phyloP scores from a whole-genome alignment of 2,329 filamentous ascomycete genomes.

The Onygenales sp. region DNA sequence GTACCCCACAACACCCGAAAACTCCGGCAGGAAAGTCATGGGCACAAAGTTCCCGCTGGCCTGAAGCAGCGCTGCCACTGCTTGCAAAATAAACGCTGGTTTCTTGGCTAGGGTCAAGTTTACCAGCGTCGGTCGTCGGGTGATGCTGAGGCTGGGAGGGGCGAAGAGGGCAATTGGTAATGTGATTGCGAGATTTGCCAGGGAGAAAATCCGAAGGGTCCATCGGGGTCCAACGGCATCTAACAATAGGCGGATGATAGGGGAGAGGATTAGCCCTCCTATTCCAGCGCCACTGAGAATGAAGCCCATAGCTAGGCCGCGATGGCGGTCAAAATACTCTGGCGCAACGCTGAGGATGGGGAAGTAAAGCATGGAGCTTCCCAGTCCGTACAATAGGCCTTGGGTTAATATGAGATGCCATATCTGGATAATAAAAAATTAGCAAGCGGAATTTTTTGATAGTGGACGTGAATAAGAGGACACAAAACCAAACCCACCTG shows the following conservation, averaged over 20 bases:
- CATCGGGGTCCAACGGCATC: constrained; percentile 4
- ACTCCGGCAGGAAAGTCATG: constrained; percentile 30
- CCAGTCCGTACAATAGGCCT: constrained; percentile 30
- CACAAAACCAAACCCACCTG: not conserved
- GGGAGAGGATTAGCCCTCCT: constrained; percentile 30
- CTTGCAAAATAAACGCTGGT: constrained; percentile 29
- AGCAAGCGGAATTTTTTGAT: not conserved
- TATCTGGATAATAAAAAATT: constrained; percentile 11
- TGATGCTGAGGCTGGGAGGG: constrained; percentile 5
- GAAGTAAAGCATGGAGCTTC: constrained; percentile 29
- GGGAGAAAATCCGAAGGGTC: constrained; percentile 4
- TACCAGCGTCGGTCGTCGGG: constrained; percentile 12
- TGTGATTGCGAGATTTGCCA: constrained; percentile 5
- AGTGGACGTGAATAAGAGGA: not conserved
- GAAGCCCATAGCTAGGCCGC: constrained; percentile 31
- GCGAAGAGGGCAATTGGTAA: constrained; percentile 6
- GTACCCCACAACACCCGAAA: constrained; percentile 30
- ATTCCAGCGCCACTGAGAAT: constrained; percentile 29
- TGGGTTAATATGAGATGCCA: constrained; percentile 28
- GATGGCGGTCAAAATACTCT: constrained; percentile 27
- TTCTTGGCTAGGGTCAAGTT: constrained; percentile 26
- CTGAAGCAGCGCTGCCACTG: constrained; percentile 26
- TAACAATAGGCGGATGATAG: constrained; percentile 11
- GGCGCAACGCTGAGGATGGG: constrained; percentile 31
- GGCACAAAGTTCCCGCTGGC: constrained; percentile 31